phyloP scores from a whole-genome alignment of 176 grass and related monocot species.

The Coix lacrymajobi region DNA sequence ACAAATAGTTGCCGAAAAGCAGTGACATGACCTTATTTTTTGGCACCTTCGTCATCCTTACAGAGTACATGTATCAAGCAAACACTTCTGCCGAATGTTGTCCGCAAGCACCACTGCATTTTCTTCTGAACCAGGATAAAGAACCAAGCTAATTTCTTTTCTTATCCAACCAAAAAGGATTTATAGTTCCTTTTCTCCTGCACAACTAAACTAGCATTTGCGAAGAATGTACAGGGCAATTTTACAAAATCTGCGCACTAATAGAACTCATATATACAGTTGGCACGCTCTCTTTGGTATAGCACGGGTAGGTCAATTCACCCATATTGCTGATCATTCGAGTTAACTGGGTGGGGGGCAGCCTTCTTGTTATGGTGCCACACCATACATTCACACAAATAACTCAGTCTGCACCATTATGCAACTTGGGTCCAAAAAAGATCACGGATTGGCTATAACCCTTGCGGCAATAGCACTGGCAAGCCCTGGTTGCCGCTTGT shows the following conservation, averaged over 20 bases:
- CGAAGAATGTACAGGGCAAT: conserved; percentile 57
- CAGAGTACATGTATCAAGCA: conserved; percentile 26
- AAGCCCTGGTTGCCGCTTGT: conserved; percentile 1
- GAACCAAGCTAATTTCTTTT: not conserved
- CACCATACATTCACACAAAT: conserved; percentile 30
- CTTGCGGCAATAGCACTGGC: conserved; percentile 21
- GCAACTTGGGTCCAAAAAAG: conserved; percentile 37
- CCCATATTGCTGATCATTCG: conserved; percentile 16
- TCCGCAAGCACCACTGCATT: conserved; percentile 2
- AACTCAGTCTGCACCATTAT: conserved; percentile 41
- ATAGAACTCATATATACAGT: conserved; percentile 40
- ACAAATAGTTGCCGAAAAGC: not conserved
- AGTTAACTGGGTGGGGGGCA: not conserved
- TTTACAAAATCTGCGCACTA: conserved; percentile 49
- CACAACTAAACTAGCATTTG: conserved; percentile 44
- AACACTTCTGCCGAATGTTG: not conserved
- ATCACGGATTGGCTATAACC: conserved; percentile 24
- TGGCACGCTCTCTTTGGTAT: conserved; percentile 30
- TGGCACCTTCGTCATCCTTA: conserved; percentile 15
- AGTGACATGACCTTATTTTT: conserved; percentile 9
- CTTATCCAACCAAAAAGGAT: conserved; percentile 17
- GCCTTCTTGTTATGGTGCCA: conserved; percentile 20
- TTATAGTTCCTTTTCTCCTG: conserved; percentile 10
- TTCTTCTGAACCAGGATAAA: conserved; percentile 4
- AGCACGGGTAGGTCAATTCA: conserved; percentile 25